Base-by-base conservation (phyloP, 805 yeast species). In the Wickerhamomyces pijperi region DNA sequence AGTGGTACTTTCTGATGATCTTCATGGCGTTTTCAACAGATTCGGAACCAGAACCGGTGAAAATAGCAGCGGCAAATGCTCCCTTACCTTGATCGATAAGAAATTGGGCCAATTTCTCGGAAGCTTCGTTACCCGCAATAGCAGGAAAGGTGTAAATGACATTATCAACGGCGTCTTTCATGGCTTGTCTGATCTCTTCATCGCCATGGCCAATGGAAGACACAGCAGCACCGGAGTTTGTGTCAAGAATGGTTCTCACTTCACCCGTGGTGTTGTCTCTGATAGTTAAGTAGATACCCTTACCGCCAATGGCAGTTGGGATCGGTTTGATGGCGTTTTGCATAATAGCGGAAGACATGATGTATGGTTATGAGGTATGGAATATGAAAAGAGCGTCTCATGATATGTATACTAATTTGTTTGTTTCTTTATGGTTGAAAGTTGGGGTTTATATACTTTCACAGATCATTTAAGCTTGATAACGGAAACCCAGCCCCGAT, bases 1-100 rank as follows among this genome's bases (percentile, higher is more conserved):
- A 53, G 41, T 58, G 65, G 46, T 63, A 69, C 51, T 68, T 72
- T 50, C 63, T 62, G 21, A 73, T 72, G 45, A 77, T 70, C 58
- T 76, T 76, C 48, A 76, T 47, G 5, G 80, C 79, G 20, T 76
- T 78, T 53, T 76, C 83, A 51, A 74, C 77, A 17, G 82, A 74
- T 56, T 76, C 83, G 15, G 82, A 65, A 9, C 85, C 86, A 3
- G 80, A 71, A 42, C 77, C 76, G 37, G 74, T 67, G 55, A 64
- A 65, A 25, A 64, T 53, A 5, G 69, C 72, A 37, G 63, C 52
- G 34, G 58, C 61, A 48, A 68, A 67, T 7, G 68, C 62, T 14
- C 64, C 67, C n/a, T 47, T 45, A n/a, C 71, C 65, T 41, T 60
- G 55, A 9, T 61, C 65, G 42, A 54, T 72, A 54, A 63, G 63